Percentiles rank a stretch among this genome's conserved stretches.
phyloP scores from a whole-genome alignment of 129 eudicot species.

The Mikania micrantha region DNA sequence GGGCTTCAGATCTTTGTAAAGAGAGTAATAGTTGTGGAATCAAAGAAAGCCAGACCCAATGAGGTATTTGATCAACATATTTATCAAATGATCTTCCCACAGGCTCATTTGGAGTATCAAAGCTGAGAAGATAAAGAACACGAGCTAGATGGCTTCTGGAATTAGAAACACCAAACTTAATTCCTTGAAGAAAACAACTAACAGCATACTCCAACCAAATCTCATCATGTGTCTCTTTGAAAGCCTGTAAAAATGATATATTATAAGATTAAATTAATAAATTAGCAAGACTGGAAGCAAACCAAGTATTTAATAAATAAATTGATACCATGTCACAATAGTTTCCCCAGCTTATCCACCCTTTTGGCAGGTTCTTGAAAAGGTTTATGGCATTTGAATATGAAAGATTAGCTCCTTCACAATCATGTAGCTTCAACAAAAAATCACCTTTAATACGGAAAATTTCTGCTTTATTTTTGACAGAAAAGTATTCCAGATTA shows the following conservation, averaged over 20 bases:
- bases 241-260: conserved; percentile 52
- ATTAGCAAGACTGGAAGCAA: not conserved
- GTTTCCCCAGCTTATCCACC: conserved; percentile 99
- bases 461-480: conserved; percentile 90
- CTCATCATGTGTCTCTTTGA: conserved; percentile 84
- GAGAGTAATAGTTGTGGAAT: conserved; percentile 93
- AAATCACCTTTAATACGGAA: conserved; percentile 92
- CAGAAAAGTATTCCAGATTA: conserved; percentile 93
- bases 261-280: conserved; percentile 8
- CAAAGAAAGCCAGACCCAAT: conserved; percentile 99
- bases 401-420: conserved; percentile 92
- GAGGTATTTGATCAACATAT: conserved; percentile 86
- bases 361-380: conserved; percentile 88
- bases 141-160: conserved; percentile 98
- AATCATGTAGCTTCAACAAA: conserved; percentile 83
- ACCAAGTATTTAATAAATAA: conserved; percentile 5
- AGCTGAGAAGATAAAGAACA: conserved; percentile 92
- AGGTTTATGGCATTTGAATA: conserved; percentile 85
- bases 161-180: conserved; percentile 81
- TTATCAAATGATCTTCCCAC: conserved; percentile 93
- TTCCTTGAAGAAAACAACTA: conserved; percentile 98
- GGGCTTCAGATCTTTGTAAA: conserved; percentile 87
- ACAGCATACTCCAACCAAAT: conserved; percentile 95
- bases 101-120: conserved; percentile 90
- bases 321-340: conserved; percentile 89